These are phyloP conservation scores for Cucumis cinereus DNA, from an alignment of 306 rosid genomes.

Conservation along the genomic window DNA sequence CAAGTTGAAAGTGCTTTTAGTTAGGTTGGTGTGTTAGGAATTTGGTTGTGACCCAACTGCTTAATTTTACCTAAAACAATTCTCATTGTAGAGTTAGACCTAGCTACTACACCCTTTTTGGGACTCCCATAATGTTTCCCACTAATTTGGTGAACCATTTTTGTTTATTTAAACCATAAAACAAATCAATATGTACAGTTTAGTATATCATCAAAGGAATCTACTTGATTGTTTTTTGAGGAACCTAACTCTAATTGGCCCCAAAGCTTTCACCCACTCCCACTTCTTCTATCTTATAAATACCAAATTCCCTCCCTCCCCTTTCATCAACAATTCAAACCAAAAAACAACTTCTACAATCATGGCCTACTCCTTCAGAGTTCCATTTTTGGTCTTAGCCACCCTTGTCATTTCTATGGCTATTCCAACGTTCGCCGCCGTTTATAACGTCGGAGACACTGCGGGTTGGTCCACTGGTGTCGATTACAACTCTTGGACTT, in stretches of 20 bases:
- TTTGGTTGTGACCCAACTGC: neutral
- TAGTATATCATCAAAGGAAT: neutral
- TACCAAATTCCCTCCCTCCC: constrained; percentile 20
- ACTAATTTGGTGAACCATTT: neutral
- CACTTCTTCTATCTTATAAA: constrained; percentile 7
- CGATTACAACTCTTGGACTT: constrained; percentile 67
- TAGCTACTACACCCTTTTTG: neutral
- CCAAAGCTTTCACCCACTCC: neutral
- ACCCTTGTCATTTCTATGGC: constrained; percentile 29
- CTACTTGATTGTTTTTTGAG: neutral
- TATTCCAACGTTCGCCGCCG: constrained; percentile 38
- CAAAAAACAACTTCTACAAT: neutral
- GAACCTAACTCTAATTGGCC: neutral
- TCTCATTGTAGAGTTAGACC: neutral
- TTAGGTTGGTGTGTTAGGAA: neutral
- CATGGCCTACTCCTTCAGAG: constrained; percentile 34
- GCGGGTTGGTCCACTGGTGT: constrained; percentile 55
- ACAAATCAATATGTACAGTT: no score
- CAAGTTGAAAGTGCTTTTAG: neutral
- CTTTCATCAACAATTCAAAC: constrained; percentile 7
- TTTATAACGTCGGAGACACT: constrained; percentile 60
- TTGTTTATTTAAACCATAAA: neutral
- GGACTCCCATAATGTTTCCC: neutral
- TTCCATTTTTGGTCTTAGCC: constrained; percentile 15
- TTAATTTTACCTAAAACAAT: neutral